phyloP scores from a whole-genome alignment of 2,329 filamentous ascomycete species.

The Lasiodiplodia gonubiensis region DNA sequence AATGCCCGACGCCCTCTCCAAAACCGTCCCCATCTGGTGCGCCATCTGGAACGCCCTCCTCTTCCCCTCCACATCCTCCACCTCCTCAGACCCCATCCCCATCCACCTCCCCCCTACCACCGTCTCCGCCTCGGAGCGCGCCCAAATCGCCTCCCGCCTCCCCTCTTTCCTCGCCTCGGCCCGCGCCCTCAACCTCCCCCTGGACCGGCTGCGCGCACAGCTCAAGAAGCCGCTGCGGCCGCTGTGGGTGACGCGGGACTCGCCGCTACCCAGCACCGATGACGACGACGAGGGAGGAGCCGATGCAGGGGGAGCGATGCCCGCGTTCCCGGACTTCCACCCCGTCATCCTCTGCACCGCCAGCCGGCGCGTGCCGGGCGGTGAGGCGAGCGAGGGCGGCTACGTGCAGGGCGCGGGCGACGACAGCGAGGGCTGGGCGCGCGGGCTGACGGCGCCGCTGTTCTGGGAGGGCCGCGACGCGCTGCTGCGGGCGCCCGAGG shows the following conservation, averaged over 20 bases:
- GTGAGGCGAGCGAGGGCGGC: constrained; percentile 71
- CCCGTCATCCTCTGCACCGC: constrained; percentile 86
- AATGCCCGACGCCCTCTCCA: constrained; percentile 93
- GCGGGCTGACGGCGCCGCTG: constrained; percentile 74
- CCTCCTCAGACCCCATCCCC: constrained; percentile 51
- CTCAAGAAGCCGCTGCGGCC: constrained; percentile 76
- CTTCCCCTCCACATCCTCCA: constrained; percentile 64
- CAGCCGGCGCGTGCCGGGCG: constrained; percentile 72
- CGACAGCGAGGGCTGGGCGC: constrained; percentile 92
- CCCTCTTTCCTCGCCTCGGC: constrained; percentile 60
- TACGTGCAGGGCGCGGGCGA: constrained; percentile 97
- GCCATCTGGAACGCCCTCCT: constrained; percentile 80
- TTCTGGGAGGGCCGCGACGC: constrained; percentile 76
- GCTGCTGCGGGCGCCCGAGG: constrained; percentile 69
- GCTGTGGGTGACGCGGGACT: constrained; percentile 79
- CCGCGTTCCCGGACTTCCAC: constrained; percentile 63
- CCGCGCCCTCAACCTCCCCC: constrained; percentile 63
- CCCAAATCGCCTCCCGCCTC: constrained; percentile 74
- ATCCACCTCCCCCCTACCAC: constrained; percentile 75
- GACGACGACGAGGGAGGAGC: constrained; percentile 42
- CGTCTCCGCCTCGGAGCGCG: constrained; percentile 75
- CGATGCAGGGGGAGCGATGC: neutral
- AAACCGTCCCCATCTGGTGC: constrained; percentile 94
- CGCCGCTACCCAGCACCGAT: constrained; percentile 48
- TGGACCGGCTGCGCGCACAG: constrained; percentile 59